Conservation (phyloP, 768 basidiomycete genomes). For the Lentinus brumalis region DNA sequence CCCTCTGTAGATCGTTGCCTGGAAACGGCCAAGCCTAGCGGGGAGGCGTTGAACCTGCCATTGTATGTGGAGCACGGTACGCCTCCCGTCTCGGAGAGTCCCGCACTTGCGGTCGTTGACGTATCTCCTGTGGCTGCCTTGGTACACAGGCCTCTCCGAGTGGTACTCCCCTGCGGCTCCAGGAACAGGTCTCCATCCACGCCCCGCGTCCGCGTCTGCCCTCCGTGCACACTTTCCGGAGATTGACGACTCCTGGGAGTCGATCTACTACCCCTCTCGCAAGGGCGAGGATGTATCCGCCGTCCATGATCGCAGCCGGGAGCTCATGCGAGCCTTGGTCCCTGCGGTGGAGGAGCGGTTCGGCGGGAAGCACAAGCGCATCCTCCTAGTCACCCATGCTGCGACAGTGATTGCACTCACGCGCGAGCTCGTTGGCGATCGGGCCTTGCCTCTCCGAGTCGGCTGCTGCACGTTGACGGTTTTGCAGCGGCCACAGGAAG, state of each 20-base stretch:
- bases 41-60: conserved; percentile 62
- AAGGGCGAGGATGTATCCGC: conserved; percentile 68
- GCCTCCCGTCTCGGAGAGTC: conserved; percentile 8
- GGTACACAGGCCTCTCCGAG: conserved; percentile 59
- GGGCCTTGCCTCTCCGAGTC: conserved; percentile 54
- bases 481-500: conserved; percentile 41
- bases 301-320: conserved; percentile 60
- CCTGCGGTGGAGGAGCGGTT: conserved; percentile 50
- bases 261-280: conserved; percentile 70
- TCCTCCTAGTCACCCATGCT: conserved; percentile 74
- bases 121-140: too few relatives aligned
- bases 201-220: conserved; percentile 57
- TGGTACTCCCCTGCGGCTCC: conserved; percentile 77
- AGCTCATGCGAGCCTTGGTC: conserved; percentile 53
- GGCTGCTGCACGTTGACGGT: conserved; percentile 79
- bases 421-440: conserved; percentile 57
- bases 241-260: conserved; percentile 65
- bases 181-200: conserved; percentile 74
- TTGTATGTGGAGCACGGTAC: conserved; percentile 80
- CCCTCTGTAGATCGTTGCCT: conserved; percentile 75
- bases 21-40: conserved; percentile 71
- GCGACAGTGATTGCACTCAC: conserved; percentile 72
- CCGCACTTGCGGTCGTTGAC: not conserved
- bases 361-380: conserved; percentile 45
- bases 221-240: conserved; percentile 57